Evolutionary conservation across 176 grass and related monocot genomes (phyloP).

Genomic region (Avena atlantica): DNA sequence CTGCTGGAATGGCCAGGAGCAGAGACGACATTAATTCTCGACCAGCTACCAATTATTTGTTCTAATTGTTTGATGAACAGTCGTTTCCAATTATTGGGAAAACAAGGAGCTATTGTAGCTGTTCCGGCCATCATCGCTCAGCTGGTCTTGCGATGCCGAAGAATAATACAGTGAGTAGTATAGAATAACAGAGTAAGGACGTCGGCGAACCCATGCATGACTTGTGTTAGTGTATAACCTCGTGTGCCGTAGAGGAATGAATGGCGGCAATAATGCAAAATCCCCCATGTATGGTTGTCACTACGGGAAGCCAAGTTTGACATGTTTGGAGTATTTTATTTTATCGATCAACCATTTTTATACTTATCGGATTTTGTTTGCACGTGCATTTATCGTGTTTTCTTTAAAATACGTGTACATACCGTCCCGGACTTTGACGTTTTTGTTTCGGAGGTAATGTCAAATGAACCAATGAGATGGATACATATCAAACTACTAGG

Average conservation of each 20-base stretch:
- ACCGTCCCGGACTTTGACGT: background rate
- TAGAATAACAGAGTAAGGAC: too few relatives aligned
- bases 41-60: conserved; percentile 15
- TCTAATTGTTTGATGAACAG: conserved; percentile 1
- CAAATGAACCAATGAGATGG: background rate
- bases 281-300: too few relatives aligned
- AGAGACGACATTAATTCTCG: conserved; percentile 30
- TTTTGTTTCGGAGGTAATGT: background rate
- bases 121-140: background rate
- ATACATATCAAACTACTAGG: too few relatives aligned
- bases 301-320: too few relatives aligned
- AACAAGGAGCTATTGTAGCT: background rate
- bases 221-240: too few relatives aligned
- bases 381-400: conserved; percentile 28
- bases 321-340: background rate
- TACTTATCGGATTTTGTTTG: background rate
- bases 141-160: background rate
- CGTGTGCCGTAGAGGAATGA: too few relatives aligned
- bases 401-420: background rate
- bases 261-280: too few relatives aligned
- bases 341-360: background rate
- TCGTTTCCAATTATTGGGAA: background rate
- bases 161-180: too few relatives aligned
- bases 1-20: conserved; percentile 26
- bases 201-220: too few relatives aligned